These are phyloP conservation scores for Debaryomyces nepalensis DNA, from an alignment of 1,139 yeast genomes.

Conservation along the genomic window DNA sequence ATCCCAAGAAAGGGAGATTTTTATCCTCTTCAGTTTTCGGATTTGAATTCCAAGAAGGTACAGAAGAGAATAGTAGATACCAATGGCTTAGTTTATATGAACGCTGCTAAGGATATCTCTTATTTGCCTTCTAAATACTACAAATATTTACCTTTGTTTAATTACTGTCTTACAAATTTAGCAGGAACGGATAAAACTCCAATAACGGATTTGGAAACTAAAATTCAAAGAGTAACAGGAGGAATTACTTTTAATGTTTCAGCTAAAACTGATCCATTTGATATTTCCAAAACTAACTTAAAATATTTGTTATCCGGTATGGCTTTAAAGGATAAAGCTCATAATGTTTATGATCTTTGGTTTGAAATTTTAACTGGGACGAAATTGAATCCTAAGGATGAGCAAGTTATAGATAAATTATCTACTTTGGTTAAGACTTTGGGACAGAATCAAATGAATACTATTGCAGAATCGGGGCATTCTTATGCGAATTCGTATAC, in stretches of 20 bases:
- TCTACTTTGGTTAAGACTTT: conserved; percentile 71
- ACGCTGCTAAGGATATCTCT: conserved; percentile 60
- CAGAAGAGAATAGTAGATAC: conserved; percentile 64
- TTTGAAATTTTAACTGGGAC: conserved; percentile 70
- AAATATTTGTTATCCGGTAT: conserved; percentile 65
- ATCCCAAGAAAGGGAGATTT: conserved; percentile 63
- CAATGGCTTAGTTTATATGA: conserved; percentile 74
- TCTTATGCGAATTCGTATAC: conserved; percentile 76
- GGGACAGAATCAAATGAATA: conserved; percentile 78
- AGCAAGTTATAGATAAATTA: conserved; percentile 68
- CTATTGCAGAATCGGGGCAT: conserved; percentile 88
- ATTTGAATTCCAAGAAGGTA: conserved; percentile 32
- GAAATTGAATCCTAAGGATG: conserved; percentile 50
- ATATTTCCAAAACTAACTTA: conserved; percentile 49
- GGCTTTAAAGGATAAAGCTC: conserved; percentile 69
- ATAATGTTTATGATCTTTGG: conserved; percentile 67
- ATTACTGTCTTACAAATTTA: conserved; percentile 78
- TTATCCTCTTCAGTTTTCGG: conserved; percentile 37
- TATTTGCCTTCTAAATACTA: conserved; percentile 63
- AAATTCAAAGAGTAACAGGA: conserved; percentile 82
- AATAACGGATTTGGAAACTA: conserved; percentile 84
- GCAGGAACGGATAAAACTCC: conserved; percentile 73
- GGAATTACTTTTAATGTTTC: conserved; percentile 69
- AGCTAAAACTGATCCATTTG: conserved; percentile 59
- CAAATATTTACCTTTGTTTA: conserved; percentile 75